phyloP scores from a whole-genome alignment of 208 protist genomes.

The Lotmaria passim region DNA sequence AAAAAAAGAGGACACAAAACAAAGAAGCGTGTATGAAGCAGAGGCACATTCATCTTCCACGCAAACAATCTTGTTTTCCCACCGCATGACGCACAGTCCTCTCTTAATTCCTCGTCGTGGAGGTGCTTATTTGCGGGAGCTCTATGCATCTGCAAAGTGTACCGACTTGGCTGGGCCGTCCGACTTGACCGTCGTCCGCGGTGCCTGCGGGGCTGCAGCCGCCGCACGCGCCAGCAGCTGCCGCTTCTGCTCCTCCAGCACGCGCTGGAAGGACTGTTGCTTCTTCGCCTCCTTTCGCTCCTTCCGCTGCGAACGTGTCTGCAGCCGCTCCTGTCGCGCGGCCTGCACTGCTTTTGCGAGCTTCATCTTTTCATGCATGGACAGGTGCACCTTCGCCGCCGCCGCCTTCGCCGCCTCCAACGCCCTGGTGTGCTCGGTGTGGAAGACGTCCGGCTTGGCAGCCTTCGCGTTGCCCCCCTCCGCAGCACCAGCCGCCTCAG shows the following conservation, averaged over 20 bases:
- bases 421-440: slow-evolving; percentile 58
- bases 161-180: slow-evolving; percentile 50
- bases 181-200: slow-evolving; percentile 8
- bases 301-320: slow-evolving; percentile 43
- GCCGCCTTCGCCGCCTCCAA: slow-evolving; percentile 66
- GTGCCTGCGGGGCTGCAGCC: slow-evolving; percentile 31
- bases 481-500: not conserved
- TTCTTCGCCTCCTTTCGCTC: slow-evolving; percentile 49
- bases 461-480: not conserved
- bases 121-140: not conserved
- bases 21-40: slow-evolving; percentile 17
- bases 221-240: slow-evolving; percentile 69
- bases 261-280: slow-evolving; percentile 65
- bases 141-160: slow-evolving; percentile 47
- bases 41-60: not conserved
- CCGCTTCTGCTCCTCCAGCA: slow-evolving; percentile 84
- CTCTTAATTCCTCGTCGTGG: not conserved
- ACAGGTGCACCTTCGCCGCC: slow-evolving; percentile 47
- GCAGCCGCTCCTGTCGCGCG: slow-evolving; percentile 55
- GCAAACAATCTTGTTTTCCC: too few relatives aligned
- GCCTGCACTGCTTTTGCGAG: slow-evolving; percentile 62
- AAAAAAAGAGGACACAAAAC: slow-evolving; percentile 20
- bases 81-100: not conserved
- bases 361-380: slow-evolving; percentile 59
- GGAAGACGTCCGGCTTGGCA: slow-evolving; percentile 41